phyloP scores from a whole-genome alignment of 164 flowering plant species.

The Magnolia officinalis region DNA sequence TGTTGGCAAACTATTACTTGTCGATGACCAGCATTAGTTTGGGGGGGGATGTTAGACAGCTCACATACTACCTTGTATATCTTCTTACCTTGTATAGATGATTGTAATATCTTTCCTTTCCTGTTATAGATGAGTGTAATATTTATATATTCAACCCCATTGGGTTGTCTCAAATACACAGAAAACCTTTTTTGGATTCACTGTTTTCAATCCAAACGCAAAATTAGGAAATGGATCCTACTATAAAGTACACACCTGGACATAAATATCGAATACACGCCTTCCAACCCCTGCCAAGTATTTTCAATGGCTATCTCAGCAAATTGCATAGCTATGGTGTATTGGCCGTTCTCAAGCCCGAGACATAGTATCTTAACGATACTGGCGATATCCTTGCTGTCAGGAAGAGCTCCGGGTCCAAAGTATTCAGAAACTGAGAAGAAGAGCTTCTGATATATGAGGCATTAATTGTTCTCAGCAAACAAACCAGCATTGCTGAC shows the following conservation, averaged over 20 bases:
- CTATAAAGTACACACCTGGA: slow-evolving; percentile 44
- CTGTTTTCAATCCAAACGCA: background rate
- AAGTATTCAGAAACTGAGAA: slow-evolving; percentile 43
- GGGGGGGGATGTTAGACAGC: too few relatives aligned
- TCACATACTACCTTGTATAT: too few relatives aligned
- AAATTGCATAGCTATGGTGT: slow-evolving; percentile 62
- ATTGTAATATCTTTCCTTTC: too few relatives aligned
- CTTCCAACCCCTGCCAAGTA: slow-evolving; percentile 65
- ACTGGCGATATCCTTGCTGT: slow-evolving; percentile 66
- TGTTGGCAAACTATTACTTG: too few relatives aligned
- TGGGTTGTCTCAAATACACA: too few relatives aligned
- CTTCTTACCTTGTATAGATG: too few relatives aligned
- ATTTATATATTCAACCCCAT: too few relatives aligned
- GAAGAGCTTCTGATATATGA: slow-evolving; percentile 23
- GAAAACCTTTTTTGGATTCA: too few relatives aligned
- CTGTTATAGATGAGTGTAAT: too few relatives aligned
- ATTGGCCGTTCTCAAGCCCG: slow-evolving; percentile 77
- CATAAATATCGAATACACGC: slow-evolving; percentile 66
- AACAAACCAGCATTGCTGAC: slow-evolving; percentile 70
- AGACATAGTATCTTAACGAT: slow-evolving; percentile 71
- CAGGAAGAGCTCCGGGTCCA: slow-evolving; percentile 64
- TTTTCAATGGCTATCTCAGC: slow-evolving; percentile 38
- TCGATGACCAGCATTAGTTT: too few relatives aligned
- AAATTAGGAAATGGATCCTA: background rate
- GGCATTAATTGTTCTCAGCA: slow-evolving; percentile 32